Percentiles rank a stretch among this genome's conserved stretches.
Conservation (phyloP, 768 basidiomycete genomes). For the Pisolithus albus region DNA sequence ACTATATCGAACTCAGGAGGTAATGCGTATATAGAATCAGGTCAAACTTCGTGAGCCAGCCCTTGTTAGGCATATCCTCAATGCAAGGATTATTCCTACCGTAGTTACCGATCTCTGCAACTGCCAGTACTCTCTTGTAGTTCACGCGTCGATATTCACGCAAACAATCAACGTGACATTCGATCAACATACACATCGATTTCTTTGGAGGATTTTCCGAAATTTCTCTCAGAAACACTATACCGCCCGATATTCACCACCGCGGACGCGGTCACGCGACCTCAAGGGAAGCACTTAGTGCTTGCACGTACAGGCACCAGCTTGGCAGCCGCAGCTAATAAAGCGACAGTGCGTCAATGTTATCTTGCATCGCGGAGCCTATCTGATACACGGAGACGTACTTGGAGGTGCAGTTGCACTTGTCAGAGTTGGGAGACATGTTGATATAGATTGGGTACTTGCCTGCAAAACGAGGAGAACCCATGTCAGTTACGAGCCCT, state of each 20-base stretch:
- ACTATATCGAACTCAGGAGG: no score
- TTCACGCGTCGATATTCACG: neutral
- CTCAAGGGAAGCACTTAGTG: neutral
- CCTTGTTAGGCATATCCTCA: no score
- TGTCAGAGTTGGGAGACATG: neutral
- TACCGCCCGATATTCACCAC: neutral
- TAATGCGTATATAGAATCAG: no score
- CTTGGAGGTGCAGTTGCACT: neutral
- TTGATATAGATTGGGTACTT: neutral
- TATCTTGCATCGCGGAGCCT: neutral
- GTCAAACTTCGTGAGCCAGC: no score
- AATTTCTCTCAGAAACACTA: neutral
- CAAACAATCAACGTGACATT: neutral
- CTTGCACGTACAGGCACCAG: neutral
- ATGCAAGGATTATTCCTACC: no score
- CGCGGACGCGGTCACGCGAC: neutral
- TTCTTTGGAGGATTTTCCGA: neutral
- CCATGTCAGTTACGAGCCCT: neutral
- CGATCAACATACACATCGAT: neutral
- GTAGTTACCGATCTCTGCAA: no score
- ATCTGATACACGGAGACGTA: neutral
- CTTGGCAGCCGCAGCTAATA: neutral
- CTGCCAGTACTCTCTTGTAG: neutral
- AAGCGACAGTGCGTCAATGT: neutral
- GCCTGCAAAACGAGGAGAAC: neutral